Conservation (phyloP, 148 eudicot genomes). For the Chenopodium suecicum region DNA sequence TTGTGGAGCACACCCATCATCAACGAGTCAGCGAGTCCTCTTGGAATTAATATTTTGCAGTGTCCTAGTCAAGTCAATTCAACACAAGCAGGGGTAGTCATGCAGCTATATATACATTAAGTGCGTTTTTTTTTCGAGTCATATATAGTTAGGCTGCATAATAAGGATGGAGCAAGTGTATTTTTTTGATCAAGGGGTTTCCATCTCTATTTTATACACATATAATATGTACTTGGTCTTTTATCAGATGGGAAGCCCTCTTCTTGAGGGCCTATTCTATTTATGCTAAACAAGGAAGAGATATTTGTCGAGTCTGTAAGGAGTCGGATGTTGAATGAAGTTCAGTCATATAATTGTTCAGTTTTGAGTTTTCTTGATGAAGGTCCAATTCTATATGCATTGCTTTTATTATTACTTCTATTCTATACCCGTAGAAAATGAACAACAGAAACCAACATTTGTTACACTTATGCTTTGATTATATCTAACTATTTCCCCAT, state of each 20-base stretch:
- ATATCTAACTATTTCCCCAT: not conserved
- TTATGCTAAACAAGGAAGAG: not conserved
- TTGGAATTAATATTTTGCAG: conserved; percentile 20
- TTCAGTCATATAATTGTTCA: conserved; percentile 6
- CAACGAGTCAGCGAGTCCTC: conserved; percentile 6
- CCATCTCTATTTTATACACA: conserved; percentile 1
- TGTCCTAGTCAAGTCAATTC: conserved; percentile 25
- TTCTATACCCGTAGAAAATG: too few relatives aligned
- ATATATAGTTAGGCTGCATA: conserved; percentile 18
- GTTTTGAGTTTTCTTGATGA: conserved; percentile 20
- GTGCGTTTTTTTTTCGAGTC: conserved; percentile 10
- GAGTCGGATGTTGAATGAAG: conserved; percentile 16
- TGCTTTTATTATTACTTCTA: not conserved
- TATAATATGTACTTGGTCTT: conserved; percentile 12
- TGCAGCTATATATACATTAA: conserved; percentile 17
- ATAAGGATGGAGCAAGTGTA: conserved; percentile 15
- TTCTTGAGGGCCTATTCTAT: conserved; percentile 32
- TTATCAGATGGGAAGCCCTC: conserved; percentile 22
- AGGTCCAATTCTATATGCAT: conserved; percentile 3
- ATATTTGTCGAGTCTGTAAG: not conserved
- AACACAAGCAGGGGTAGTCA: conserved; percentile 16
- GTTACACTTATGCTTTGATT: not conserved
- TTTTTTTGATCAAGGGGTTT: conserved; percentile 11
- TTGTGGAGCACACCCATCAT: not conserved
- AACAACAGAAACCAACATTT: not conserved